Conservation (phyloP, 2,329 filamentous ascomycete species). For the Fusarium cyanostomum region DNA sequence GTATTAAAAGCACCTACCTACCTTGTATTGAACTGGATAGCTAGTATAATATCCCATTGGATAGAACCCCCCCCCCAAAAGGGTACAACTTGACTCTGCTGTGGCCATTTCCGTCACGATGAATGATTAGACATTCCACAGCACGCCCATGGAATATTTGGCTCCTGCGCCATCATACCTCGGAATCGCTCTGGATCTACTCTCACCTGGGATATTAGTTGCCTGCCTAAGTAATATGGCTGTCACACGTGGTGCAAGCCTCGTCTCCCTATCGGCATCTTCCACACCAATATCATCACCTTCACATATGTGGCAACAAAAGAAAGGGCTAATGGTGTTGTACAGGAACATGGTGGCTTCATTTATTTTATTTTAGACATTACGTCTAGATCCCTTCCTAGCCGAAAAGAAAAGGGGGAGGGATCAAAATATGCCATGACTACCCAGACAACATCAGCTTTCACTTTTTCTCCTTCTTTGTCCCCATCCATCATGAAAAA, state of each 20-base stretch:
- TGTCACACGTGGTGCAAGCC: slow-evolving; percentile 3
- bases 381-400: slow-evolving; percentile 32
- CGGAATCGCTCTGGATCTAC: background rate
- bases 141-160: background rate
- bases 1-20: background rate
- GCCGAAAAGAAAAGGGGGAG: slow-evolving; percentile 9
- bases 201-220: background rate
- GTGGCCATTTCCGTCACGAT: background rate
- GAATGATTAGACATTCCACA: slow-evolving; percentile 14
- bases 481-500: slow-evolving; percentile 25
- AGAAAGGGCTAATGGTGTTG: background rate
- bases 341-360: background rate
- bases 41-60: background rate
- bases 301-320: background rate
- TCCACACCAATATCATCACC: too few species aligned
- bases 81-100: background rate
- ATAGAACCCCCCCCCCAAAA: background rate
- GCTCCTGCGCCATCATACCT: background rate
- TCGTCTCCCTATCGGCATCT: background rate
- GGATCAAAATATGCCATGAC: slow-evolving; percentile 18
- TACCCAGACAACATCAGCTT: slow-evolving; percentile 24
- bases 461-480: slow-evolving; percentile 33
- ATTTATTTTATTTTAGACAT: slow-evolving; percentile 36
- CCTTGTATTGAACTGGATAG: background rate
- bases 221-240: background rate